Evolutionary conservation across 768 basidiomycete species (phyloP), one percentile per base, ranked within the genome.

Genomic region (Psilocybe tampanensis): DNA sequence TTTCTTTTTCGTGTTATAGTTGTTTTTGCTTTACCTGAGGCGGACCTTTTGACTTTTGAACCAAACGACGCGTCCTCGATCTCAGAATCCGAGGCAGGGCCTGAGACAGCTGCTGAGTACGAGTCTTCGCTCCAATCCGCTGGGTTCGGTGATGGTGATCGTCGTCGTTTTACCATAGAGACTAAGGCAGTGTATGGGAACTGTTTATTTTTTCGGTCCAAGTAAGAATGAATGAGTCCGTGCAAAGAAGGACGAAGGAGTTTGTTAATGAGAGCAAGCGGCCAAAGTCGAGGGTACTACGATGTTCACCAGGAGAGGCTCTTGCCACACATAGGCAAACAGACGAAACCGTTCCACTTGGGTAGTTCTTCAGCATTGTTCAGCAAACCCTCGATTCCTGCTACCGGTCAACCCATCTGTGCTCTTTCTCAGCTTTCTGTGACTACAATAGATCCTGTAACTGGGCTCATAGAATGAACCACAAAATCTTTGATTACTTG

Each of bases 91-190:
- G 54, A 23, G 13, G 54, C 23, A 36, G 56, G 49, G 48, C 50
- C 52, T 21, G 9, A 29, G 5, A 29, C 29, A 9, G 29, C 29
- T 29, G 29, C 29, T 9, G 60, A 61, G 21, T 26, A 39, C 48
- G 60, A 61, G 44, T 56, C 53, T 49, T 61, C 50, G 29, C 56
- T 56, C 61, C 59, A 64, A 41, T 60, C 61, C 24, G 57, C 66
- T 58, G 64, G 62, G 41, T 61, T 48, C 24, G 57, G 58, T 52
- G 29, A 52, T 36, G 47, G 59, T 54, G 58, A 43, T 51, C 60
- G 66, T 47, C 57, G 66, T 23, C 68, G 68, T 63, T 68, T 70
- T 21, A 60, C 26, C 69, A 69, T 68, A 21, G 23, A 32, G 36
- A 44, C 33, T 44, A 18, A 43, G 43, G 26, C 18, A 47, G 24